phyloP scores from a whole-genome alignment of 495 filamentous ascomycete genomes.

The Penicillium paxilli region DNA sequence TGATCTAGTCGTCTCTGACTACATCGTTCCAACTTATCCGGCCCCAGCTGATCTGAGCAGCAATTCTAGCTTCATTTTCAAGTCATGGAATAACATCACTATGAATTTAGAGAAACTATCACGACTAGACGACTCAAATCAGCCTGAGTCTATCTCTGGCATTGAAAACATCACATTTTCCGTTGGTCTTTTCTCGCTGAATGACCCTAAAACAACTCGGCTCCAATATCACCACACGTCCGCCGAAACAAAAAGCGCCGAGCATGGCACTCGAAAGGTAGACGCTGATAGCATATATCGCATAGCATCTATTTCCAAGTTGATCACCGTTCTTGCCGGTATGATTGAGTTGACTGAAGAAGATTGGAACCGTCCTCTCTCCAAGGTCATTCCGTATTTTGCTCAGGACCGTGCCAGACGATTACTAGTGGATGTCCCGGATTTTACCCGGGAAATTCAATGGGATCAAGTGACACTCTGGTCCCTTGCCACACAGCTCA shows the following conservation, averaged over 20 bases:
- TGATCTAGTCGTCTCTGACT: not conserved
- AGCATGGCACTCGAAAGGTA: not conserved
- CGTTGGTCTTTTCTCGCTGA: not conserved
- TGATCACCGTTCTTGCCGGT: not conserved
- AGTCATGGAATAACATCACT: not conserved
- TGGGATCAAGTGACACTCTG: not conserved
- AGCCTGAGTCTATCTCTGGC: not conserved
- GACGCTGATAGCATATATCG: conserved; percentile 2
- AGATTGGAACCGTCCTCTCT: conserved; percentile 2
- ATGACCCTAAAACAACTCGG: not conserved
- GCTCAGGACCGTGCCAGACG: not conserved
- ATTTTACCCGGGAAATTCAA: not conserved
- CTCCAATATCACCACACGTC: conserved; percentile 1
- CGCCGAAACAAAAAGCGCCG: not conserved
- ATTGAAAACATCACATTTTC: conserved; percentile 1
- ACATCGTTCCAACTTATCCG: not conserved
- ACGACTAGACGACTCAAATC: not conserved
- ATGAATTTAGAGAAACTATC: not conserved
- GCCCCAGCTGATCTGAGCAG: not conserved
- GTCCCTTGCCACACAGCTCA: not conserved
- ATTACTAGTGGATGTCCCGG: too few relatives aligned
- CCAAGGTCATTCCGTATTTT: not conserved
- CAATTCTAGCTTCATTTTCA: not conserved
- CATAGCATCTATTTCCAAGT: not conserved
- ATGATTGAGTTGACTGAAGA: conserved; percentile 3